Evolutionary conservation across 2,329 filamentous ascomycete genomes (phyloP), one percentile per base, ranked within the genome.

Genomic region (Ophiostoma australiae): DNA sequence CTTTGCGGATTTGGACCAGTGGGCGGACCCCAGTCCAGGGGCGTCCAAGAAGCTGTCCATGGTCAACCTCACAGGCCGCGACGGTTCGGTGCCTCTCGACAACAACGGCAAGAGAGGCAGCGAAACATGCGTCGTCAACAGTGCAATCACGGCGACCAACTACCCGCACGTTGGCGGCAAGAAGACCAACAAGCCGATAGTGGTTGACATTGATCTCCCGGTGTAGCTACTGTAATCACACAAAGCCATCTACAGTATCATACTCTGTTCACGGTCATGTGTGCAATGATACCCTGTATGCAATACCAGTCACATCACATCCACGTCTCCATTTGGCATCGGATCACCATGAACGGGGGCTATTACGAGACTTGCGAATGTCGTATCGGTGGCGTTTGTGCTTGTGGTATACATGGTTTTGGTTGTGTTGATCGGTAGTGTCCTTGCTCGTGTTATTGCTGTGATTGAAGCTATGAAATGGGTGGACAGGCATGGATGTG

Each of bases 111-210:
- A 35, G 7, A 81, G 82, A 66, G 83, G 87, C 75, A 81, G 77
- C 72, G 90, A 94, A 81, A 95, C 91, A 0, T 94, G 89, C 77
- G 81, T 96, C 70, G 85, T 95, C 75, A 96, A 97, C 80, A 91
- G 91, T 37, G 89, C 92, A 27, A 89, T 94, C 73, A 86, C 91
- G 83, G 88, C 87, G 63, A 88, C 84, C 31, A 89, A 86, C 73
- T 89, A 87, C 80, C 89, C 89, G 68, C 88, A 90, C 73, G 76
- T 75, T 0, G 84, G 82, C 1, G 87, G 87, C 20, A 91, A 89
- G 78, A 83, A 80, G 73, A 88, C 91, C 79, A 89, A 94, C 79
- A 91, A 93, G 77, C 90, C 92, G 27, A 90, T 96, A 74, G 89
- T 96, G n/a, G 88, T 97, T 15, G 92, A 97, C 77, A 77, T 96